Conservation (phyloP, 306 rosid species). For the Trifolium pratense region DNA sequence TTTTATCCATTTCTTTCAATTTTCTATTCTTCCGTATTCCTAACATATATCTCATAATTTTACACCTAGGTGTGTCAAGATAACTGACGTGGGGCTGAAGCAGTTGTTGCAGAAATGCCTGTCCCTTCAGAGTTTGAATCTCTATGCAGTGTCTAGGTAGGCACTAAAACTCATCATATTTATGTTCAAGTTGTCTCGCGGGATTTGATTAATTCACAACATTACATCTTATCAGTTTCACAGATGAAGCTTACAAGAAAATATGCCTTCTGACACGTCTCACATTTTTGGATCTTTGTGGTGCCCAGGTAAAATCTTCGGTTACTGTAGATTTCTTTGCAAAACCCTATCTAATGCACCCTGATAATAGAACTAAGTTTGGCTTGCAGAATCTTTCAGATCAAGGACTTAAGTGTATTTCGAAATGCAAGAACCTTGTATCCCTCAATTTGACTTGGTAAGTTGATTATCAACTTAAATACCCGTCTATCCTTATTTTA, state of each 20-base stretch:
- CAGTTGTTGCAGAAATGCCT: slow-evolving; percentile 58
- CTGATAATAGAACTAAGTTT: slow-evolving; percentile 31
- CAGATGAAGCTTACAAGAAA: slow-evolving; percentile 70
- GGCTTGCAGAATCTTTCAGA: slow-evolving; percentile 74
- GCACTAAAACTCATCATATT: slow-evolving; percentile 33
- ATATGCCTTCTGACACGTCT: slow-evolving; percentile 61
- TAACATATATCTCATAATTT: slow-evolving; percentile 33
- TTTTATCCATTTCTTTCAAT: not conserved
- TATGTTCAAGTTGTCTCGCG: slow-evolving; percentile 17
- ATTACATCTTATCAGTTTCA: slow-evolving; percentile 60
- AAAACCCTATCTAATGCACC: slow-evolving; percentile 20
- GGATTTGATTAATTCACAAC: slow-evolving; percentile 30
- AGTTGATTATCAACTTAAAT: slow-evolving; percentile 38
- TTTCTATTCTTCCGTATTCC: not conserved
- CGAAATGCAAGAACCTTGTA: slow-evolving; percentile 64
- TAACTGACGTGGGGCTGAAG: slow-evolving; percentile 74
- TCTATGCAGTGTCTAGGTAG: slow-evolving; percentile 85
- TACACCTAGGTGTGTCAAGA: slow-evolving; percentile 67
- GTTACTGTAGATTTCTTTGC: slow-evolving; percentile 24
- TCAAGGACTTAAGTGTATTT: slow-evolving; percentile 67
- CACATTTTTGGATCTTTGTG: slow-evolving; percentile 74
- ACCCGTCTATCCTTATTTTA: slow-evolving; percentile 20
- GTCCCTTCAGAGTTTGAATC: slow-evolving; percentile 71
- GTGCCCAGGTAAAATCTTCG: slow-evolving; percentile 74
- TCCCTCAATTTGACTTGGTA: slow-evolving; percentile 89